Conservation (phyloP, 305 asterid species). For the Fraxinus angustifolia region DNA sequence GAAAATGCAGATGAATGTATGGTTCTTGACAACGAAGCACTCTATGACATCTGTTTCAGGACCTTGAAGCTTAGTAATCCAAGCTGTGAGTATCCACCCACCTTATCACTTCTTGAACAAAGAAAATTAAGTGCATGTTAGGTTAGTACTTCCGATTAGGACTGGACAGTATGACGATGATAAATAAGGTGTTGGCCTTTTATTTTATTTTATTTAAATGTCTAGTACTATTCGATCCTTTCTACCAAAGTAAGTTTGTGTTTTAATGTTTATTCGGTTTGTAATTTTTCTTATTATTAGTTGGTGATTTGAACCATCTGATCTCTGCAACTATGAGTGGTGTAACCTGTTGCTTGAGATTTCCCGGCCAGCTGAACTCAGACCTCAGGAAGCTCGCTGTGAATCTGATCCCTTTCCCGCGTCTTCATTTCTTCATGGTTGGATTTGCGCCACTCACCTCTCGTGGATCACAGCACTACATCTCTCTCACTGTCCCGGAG, state of each 20-base stretch:
- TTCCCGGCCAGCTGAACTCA: constrained; percentile 86
- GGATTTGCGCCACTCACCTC: constrained; percentile 89
- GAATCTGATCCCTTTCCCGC: constrained; percentile 81
- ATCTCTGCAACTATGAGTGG: constrained; percentile 92
- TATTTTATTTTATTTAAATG: background rate
- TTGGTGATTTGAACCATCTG: constrained; percentile 85
- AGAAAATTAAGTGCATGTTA: background rate
- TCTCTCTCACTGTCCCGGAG: constrained; percentile 51
- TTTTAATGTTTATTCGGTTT: background rate
- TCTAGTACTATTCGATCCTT: background rate
- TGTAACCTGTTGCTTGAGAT: constrained; percentile 77
- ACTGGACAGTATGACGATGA: background rate
- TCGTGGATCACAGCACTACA: constrained; percentile 81
- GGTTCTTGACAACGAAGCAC: constrained; percentile 90
- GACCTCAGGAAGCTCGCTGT: constrained; percentile 79
- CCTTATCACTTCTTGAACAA: background rate
- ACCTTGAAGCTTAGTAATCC: constrained; percentile 91
- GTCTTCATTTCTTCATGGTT: constrained; percentile 92
- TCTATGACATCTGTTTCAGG: constrained; percentile 85
- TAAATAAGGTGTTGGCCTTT: background rate
- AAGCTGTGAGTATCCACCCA: constrained; percentile 57
- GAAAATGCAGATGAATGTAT: constrained; percentile 93
- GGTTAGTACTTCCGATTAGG: background rate
- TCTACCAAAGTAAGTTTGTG: background rate
- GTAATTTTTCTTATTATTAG: constrained; percentile 29